phyloP scores from a whole-genome alignment of 2,329 filamentous ascomycete species.

The Xylaria sp. region DNA sequence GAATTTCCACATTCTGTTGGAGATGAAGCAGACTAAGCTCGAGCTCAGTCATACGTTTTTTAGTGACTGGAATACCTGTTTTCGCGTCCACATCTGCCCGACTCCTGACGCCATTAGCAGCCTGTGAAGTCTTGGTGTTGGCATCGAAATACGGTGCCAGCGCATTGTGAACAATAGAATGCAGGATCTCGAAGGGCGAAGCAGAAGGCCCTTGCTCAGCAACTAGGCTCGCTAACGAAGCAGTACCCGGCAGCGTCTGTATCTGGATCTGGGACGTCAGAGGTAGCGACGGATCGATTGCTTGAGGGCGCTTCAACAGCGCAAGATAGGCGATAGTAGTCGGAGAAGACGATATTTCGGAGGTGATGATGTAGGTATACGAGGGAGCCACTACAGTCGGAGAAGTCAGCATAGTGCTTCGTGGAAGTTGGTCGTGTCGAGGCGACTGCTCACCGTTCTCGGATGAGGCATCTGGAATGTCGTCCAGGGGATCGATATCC shows the following conservation, averaged over 20 bases:
- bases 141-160: constrained; percentile 96
- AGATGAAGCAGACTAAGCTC: constrained; percentile 85
- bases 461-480: constrained; percentile 45
- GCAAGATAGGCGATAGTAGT: constrained; percentile 83
- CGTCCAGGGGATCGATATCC: constrained; percentile 55
- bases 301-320: constrained; percentile 81
- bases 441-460: constrained; percentile 38
- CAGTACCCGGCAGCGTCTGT: constrained; percentile 81
- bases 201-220: constrained; percentile 66
- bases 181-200: constrained; percentile 87
- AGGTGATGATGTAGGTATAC: constrained; percentile 74
- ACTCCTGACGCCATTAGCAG: constrained; percentile 58
- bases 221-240: constrained; percentile 59
- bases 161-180: constrained; percentile 85
- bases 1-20: constrained; percentile 97
- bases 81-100: constrained; percentile 84
- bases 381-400: constrained; percentile 37
- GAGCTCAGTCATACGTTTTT: constrained; percentile 93
- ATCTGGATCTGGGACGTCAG: constrained; percentile 87
- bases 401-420: constrained; percentile 25
- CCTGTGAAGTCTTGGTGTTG: constrained; percentile 77
- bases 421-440: neutral
- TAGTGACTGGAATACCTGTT: constrained; percentile 92
- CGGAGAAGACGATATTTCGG: constrained; percentile 72
- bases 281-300: constrained; percentile 77